Base-by-base conservation (phyloP, 306 rosid genomes). In the Trifolium pratense region DNA sequence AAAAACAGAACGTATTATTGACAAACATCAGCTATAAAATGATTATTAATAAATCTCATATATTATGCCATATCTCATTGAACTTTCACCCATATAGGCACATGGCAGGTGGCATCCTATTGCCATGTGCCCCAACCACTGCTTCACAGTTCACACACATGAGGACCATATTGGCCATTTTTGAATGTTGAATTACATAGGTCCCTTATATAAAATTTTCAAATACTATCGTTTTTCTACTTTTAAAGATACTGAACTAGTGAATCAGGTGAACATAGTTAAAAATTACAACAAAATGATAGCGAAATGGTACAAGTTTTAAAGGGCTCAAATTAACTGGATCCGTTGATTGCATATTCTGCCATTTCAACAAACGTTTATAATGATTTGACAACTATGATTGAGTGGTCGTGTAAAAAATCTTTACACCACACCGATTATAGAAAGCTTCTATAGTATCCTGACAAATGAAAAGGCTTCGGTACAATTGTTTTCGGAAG, bases 61-160 rank as follows among this genome's bases (percentile, higher is more conserved):
- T 57, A 31, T n/a, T 80, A 53, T 78, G 89, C 77, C 89, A 80
- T 78, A 84, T 75, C 78, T 82, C 12, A 1, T 29, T 86, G 83
- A 78, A 64, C 71, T 52, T 49, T 61, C 56, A 66, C 81, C 69
- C 73, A 32, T 64, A 55, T 66, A 68, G 36, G 36, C 88, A 82
- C 85, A 75, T 87, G 87, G 84, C 66, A 82, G 66, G 65, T 80
- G 77, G 20, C 70, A 77, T 64, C 29, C 68, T 63, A 36, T 71
- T 40, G 15, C 70, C 70, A 53, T 32, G 56, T 45, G 20, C 63
- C 9, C 15, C 68, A 64, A 64, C 40, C 12, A 51, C 56, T 31
- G 21, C 60, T 32, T 5, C 7, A 32, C 26, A 64, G 73, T 55
- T 76, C n/a, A n/a, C 75, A 71, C 20, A 64, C 77, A 53, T n/a